These are phyloP conservation scores for Pinus albicaulis DNA, from an alignment of 75 land plant genomes.

Conservation along the genomic window DNA sequence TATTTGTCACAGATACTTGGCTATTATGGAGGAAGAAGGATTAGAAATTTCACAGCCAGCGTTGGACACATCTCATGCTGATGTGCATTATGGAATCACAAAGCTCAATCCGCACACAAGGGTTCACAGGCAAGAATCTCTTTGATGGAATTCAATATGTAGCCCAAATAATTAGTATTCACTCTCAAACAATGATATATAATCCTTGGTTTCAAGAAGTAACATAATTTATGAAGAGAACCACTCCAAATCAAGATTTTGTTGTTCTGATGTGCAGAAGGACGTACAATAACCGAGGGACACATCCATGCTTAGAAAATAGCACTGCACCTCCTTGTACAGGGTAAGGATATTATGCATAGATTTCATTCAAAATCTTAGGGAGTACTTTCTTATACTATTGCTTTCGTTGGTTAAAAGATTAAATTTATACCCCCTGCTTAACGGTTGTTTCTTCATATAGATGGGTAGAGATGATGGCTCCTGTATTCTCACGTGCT, in stretches of 20 bases:
- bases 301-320: constrained; percentile 42
- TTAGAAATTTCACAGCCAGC: constrained; percentile 97
- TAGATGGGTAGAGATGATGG: constrained; percentile 97
- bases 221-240: too few species aligned
- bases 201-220: background rate
- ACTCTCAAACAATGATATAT: background rate
- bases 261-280: constrained; percentile 35
- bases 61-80: constrained; percentile 46
- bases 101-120: constrained; percentile 22
- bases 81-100: constrained; percentile 80
- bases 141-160: too few species aligned
- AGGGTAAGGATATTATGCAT: constrained; percentile 44
- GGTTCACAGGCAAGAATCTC: constrained; percentile 64
- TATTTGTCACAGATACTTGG: constrained; percentile 61
- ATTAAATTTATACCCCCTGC: background rate
- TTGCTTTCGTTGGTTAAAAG: background rate
- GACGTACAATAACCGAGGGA: constrained; percentile 36
- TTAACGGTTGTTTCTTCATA: background rate
- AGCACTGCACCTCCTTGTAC: constrained; percentile 88
- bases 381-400: background rate
- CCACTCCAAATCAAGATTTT: background rate
- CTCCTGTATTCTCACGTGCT: constrained; percentile 77
- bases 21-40: constrained; percentile 75
- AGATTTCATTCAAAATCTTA: background rate
- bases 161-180: too few species aligned